Percentiles rank a stretch among this genome's conserved stretches.
Evolutionary conservation across 345 rosid genomes (phyloP).

Genomic region (Ceriops zippeliana): DNA sequence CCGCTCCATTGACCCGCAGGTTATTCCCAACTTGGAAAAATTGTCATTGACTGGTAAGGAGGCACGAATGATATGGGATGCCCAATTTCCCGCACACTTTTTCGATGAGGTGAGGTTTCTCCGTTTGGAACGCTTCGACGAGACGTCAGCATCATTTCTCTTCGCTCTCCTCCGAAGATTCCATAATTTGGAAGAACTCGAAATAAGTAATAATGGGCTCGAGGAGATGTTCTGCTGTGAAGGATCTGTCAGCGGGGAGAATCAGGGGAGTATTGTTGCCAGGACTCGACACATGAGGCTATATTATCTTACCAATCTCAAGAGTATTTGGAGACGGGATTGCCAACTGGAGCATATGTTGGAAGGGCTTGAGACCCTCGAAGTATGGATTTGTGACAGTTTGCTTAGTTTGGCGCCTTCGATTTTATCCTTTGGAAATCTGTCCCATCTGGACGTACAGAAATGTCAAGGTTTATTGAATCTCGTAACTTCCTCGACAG

Average conservation of each 20-base stretch:
- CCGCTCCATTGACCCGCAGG: slow-evolving; percentile 8
- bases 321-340: slow-evolving; percentile 6
- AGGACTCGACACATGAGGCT: not conserved
- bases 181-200: slow-evolving; percentile 9
- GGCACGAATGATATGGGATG: not conserved
- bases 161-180: not conserved
- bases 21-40: slow-evolving; percentile 14
- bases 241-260: not conserved
- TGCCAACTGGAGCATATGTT: not conserved
- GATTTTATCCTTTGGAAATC: slow-evolving; percentile 6
- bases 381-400: not conserved
- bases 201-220: rapidly evolving
- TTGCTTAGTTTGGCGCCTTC: slow-evolving; percentile 16
- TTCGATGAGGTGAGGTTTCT: not conserved
- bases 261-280: not conserved
- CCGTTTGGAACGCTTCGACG: not conserved
- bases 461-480: slow-evolving; percentile 9
- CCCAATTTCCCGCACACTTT: not conserved
- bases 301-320: rapidly evolving
- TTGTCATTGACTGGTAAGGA: not conserved
- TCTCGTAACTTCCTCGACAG: slow-evolving; percentile 12
- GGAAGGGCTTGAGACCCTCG: not conserved
- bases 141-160: slow-evolving; percentile 1
- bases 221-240: slow-evolving; percentile 1
- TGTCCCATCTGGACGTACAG: slow-evolving; percentile 9